Evolutionary conservation across 2,329 filamentous ascomycete species (phyloP), one percentile per base, ranked within the genome.

Genomic region (Neopestalotiopsis clavispora): DNA sequence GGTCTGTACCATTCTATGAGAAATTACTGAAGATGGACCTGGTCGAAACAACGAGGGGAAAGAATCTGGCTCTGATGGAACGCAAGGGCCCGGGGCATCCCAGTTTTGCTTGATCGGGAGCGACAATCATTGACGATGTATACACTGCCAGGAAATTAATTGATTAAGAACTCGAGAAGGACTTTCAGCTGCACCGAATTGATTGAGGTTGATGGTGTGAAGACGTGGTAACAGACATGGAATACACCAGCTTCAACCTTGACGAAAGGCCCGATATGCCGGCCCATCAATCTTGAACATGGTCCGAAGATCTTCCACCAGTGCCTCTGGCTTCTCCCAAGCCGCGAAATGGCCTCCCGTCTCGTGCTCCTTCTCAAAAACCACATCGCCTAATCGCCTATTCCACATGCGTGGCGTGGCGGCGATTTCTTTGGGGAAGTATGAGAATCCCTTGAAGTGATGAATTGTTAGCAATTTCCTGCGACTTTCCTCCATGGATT

Each of bases 1-100:
- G 72, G 6, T 76, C 74, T 0, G 79, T 80, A 2, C 79, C 79
- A 0, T 80, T 80, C 1, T 81, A 81, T 12, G 66, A 75, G 56
- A 74, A 71, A 38, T 7, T 79, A 0, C 68, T 81, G 74, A 73
- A 68, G n/a, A 80, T 79, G 78, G 66, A 66, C 3, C 56, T 80
- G 30, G 23, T 78, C 0, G 75, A 72, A 34, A 34, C 65, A 0
- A 59, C 59, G 32, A 45, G 20, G 4, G 74, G 70, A 2, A 23
- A 45, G 49, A 52, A 61, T 5, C 32, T 71, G 32, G 72, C 72
- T 5, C 34, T 74, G 0, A 75, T 76, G 74, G 69, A 72, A 67
- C 68, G 68, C 56, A 75, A 72, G 56, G 72, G 75, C 17, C 71
- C 60, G 34, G 74, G 74, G 0, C 68, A 74, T 23, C 69, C 69